Evolutionary conservation across 75 land plant genomes (phyloP), one percentile per base, ranked within the genome.

Genomic region (Gnetum montanum): DNA sequence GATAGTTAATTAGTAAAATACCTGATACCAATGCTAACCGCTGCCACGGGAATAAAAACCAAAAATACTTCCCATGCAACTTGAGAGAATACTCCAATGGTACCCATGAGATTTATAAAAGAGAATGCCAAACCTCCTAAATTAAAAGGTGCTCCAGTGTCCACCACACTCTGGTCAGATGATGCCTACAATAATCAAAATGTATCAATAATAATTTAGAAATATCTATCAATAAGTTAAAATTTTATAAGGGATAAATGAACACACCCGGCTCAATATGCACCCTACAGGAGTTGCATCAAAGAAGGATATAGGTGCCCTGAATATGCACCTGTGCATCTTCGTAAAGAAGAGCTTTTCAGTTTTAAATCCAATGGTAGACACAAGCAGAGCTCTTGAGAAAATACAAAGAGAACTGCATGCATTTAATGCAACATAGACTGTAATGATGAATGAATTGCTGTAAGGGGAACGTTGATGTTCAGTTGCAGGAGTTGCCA

Each of bases 271-370:
- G 43, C 81, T 92, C 6, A 92, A 58, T 43, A 92, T 79, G 34
- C 97, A 75, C 6, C 93, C 97, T 31, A 67, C 81, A 36, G 97
- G 97, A 20, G 97, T 92, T 31, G 93, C 48, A 74, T 92, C 97
- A 53, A 92, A 87, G 82, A 92, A 92, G 13, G 88, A 84, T 93
- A 92, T 92, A 18, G 89, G 89, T 47, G 97, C 93, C 23, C 78
- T 88, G 50, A 92, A 92, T 30, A 92, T 66, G 34, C 74, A 69
- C 0, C 31, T 34, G 57, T 78, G 81, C 88, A 92, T 81, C 28
- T 76, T 72, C 25, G 46, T 57, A 60, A 86, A 91, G 43, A 83
- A 76, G 25, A 59, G 44, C 19, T 72, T 90, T 19, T 84, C 84
- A 15, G 92, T 76, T 41, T 68, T 75, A 34, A 75, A 71, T 11